Evolutionary conservation across 495 filamentous ascomycete species (phyloP), one percentile per base, ranked within the genome.

Genomic region (Talaromyces proteolyticus): DNA sequence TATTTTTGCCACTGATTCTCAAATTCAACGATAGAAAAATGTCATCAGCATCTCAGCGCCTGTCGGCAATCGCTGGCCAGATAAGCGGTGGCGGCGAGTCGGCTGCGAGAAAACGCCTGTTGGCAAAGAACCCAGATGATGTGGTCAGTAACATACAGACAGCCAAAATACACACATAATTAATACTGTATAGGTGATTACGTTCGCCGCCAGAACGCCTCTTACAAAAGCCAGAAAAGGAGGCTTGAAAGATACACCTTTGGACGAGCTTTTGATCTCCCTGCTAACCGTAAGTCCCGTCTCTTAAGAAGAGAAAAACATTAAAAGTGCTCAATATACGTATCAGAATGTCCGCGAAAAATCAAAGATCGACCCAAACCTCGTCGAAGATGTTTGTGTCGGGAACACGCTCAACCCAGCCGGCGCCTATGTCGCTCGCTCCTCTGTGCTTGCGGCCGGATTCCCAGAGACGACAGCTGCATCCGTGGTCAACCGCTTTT

Each of bases 341-440:
- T n/a, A n/a, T n/a, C n/a, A 74, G 70, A 64, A 56, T 22, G 81
- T 92, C 20, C 68, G 84, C 42, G 75, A 86, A 59, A 84, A 84
- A 48, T 86, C 87, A 47, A 88, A 81, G 16, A 65, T 97, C 47
- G 86, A 95, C 58, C 89, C 91, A 6, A 77, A 79, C 22, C 76
- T 96, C 29, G 83, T 97, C 6, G 91, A 96, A 68, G 92, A 96
- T 68, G 86, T 97, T 63, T 88, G 81, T 67, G 79, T 93, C 58
- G 92, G 92, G 58, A 97, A 96, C 72, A 87, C 89, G 62, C 56
- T 86, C 51, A 51, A 45, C 49, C 61, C 63, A 11, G 51, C 58
- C 42, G 76, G 86, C 20, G 82, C 91, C 29, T 96, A 96, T 75
- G 86, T 92, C 59, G 78, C 85, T 51, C 91, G 92, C 49, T 89